These are phyloP conservation scores for Avena insularis DNA, from an alignment of 176 grass and related monocot species.

Conservation along the genomic window DNA sequence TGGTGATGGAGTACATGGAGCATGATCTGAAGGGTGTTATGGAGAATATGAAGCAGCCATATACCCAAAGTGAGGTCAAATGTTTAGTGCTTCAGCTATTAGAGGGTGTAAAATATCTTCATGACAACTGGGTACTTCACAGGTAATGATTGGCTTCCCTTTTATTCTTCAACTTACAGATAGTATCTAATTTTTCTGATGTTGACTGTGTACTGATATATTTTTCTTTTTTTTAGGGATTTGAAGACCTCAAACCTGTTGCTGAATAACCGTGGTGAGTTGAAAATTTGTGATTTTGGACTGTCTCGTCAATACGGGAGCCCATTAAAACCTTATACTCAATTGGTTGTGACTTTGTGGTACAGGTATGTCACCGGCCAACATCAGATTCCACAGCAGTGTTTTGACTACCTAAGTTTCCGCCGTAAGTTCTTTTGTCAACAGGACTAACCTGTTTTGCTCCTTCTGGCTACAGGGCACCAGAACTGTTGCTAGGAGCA, in stretches of 20 bases:
- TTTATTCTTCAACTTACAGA: conserved; percentile 1
- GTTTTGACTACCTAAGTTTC: conserved; percentile 47
- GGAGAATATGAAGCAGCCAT: conserved; percentile 99
- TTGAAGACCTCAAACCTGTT: conserved; percentile 96
- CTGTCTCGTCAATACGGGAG: conserved; percentile 98
- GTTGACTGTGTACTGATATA: conserved; percentile 34
- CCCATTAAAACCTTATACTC: conserved; percentile 96
- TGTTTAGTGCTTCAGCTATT: conserved; percentile 95
- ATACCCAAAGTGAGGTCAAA: conserved; percentile 97
- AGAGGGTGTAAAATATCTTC: conserved; percentile 92
- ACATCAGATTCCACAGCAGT: conserved; percentile 57
- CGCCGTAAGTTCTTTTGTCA: conserved; percentile 36
- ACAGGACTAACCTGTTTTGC: conserved; percentile 17
- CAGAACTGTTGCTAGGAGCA: conserved; percentile 88
- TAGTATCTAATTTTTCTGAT: conserved; percentile 11
- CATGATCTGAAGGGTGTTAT: conserved; percentile 97
- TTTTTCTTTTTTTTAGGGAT: conserved; percentile 54
- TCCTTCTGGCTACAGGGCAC: conserved; percentile 66
- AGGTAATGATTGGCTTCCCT: conserved; percentile 59
- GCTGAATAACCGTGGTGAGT: conserved; percentile 94
- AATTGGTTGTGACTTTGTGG: conserved; percentile 99
- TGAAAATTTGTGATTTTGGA: conserved; percentile 99
- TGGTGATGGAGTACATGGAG: conserved; percentile 99
- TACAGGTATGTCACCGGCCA: conserved; percentile 77
- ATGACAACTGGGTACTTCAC: conserved; percentile 98